Percentiles rank a stretch among this genome's conserved stretches.
phyloP scores from a whole-genome alignment of 2,329 filamentous ascomycete species.

The Amauroascus niger region DNA sequence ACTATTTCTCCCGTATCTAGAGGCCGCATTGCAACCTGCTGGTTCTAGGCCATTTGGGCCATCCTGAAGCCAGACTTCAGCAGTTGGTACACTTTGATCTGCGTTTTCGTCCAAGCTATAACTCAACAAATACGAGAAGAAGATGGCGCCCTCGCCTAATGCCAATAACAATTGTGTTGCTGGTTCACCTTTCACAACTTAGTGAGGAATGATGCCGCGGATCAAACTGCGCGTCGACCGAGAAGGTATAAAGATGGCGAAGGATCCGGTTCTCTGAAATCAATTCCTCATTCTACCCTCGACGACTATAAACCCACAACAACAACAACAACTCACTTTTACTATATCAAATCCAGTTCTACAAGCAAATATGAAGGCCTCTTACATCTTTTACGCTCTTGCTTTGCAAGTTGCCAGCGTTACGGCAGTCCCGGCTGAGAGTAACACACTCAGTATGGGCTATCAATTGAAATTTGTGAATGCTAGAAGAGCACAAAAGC shows the following conservation, averaged over 20 bases:
- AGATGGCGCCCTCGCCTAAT: neutral
- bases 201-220: neutral
- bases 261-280: neutral
- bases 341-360: neutral
- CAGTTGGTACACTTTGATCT: neutral
- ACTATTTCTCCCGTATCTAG: neutral
- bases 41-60: neutral
- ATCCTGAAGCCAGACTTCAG: neutral
- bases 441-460: neutral
- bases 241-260: conserved; percentile 1
- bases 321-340: neutral
- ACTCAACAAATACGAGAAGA: neutral
- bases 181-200: too few species aligned
- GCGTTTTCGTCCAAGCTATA: neutral
- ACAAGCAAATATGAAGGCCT: conserved; percentile 8
- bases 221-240: neutral
- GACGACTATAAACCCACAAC: neutral
- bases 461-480: neutral
- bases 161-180: neutral
- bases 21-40: neutral
- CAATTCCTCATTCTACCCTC: neutral
- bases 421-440: conserved; percentile 1
- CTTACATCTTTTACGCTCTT: conserved; percentile 6
- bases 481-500: neutral
- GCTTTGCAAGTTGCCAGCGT: conserved; percentile 6